These are phyloP conservation scores for Paramecium bursaria DNA, from an alignment of 73 alveolate genomes.

Conservation along the genomic window DNA sequence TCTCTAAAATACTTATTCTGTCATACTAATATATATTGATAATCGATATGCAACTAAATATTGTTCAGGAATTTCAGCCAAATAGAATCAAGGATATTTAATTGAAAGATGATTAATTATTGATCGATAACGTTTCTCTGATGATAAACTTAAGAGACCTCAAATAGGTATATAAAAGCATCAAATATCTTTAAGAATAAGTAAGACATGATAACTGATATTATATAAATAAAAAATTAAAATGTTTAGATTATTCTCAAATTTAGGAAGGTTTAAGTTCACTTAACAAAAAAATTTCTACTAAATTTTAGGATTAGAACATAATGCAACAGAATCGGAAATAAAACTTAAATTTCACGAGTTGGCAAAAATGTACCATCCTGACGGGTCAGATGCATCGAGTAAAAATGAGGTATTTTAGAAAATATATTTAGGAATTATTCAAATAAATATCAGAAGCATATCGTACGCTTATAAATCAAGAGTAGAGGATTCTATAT, in stretches of 20 bases:
- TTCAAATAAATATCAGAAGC: conserved; percentile 27
- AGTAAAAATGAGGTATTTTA: conserved; percentile 2
- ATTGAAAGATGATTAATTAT: too few relatives aligned
- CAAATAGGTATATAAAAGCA: not conserved
- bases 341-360: conserved; percentile 16
- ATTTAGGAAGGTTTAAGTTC: not conserved
- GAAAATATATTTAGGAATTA: conserved; percentile 9
- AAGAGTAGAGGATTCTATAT: not conserved
- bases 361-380: conserved; percentile 32
- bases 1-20: conserved; percentile 18
- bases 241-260: not conserved
- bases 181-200: not conserved
- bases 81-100: conserved; percentile 8
- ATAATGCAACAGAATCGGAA: conserved; percentile 27
- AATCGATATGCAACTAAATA: conserved; percentile 1
- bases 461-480: conserved; percentile 20
- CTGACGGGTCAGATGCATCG: conserved; percentile 28
- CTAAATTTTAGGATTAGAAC: conserved; percentile 14
- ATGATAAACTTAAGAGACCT: not conserved
- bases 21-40: conserved; percentile 41
- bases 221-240: too few relatives aligned
- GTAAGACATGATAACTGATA: not conserved
- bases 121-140: not conserved
- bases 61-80: conserved; percentile 1
- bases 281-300: conserved; percentile 14